Evolutionary conservation across 2,329 filamentous ascomycete genomes (phyloP), one percentile per base, ranked within the genome.

Genomic region (Aspergillus sp.): DNA sequence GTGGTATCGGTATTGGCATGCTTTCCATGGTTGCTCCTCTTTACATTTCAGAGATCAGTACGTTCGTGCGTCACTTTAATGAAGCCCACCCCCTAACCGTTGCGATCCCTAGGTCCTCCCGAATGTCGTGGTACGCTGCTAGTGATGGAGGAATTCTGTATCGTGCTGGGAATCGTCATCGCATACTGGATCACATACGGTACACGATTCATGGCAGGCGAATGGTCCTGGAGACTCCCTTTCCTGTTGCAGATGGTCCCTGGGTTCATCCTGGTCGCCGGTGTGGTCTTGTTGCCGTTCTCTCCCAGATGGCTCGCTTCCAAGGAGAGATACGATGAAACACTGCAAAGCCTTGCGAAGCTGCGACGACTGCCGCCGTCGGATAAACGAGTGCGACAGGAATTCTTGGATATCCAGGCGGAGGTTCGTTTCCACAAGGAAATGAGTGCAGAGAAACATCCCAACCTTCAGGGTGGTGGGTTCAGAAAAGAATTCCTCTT

Each of bases 281-380:
- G 68, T 30, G 67, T 72, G 3, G 50, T 64, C 10, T 68, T 76
- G 50, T 66, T 80, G 37, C 79, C 79, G 0, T 80, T 75, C 55
- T 80, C 78, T 0, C 79, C 79, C 0, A 69, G 79, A 25, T 81
- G 78, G 71, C 69, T 81, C 0, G 71, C 70, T 6, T 70, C 68
- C 4, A 69, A 73, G 44, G 70, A 68, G 7, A 69, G 74, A 2
- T 65, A 78, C 27, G 65, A 75, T 4, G 77, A 80, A 47, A 72
- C 74, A 0, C 63, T 80, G 5, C 49, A 66, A 6, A 71, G 67
- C n/a, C 63, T 82, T 0, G 63, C 65, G 4, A 74, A 70, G 50
- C 64, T 82, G 6, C 74, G 79, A 9, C 68, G 70, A 27, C 63
- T 81, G 2, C 74, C 77, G 0, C 51, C 61, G 0, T 69, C 66